These are phyloP conservation scores for Hygrocybe punicea DNA, from an alignment of 768 basidiomycete species.

Conservation along the genomic window DNA sequence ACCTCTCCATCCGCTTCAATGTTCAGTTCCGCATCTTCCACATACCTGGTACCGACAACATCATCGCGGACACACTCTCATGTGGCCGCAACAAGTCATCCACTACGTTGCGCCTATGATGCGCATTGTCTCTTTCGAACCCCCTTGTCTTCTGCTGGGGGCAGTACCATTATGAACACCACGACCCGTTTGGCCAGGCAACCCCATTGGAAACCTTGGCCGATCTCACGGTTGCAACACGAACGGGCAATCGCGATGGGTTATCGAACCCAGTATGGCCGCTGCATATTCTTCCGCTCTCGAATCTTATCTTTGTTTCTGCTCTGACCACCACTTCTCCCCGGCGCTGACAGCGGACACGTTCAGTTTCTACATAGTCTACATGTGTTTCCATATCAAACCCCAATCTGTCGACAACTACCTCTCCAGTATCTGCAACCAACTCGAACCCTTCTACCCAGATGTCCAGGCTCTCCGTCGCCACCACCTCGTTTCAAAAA, in stretches of 20 bases:
- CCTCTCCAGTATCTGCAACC: slow-evolving; percentile 37
- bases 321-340: slow-evolving; percentile 27
- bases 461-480: slow-evolving; percentile 17
- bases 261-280: slow-evolving; percentile 22
- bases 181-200: slow-evolving; percentile 20
- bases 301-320: slow-evolving; percentile 39
- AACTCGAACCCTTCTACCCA: slow-evolving; percentile 33
- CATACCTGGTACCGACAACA: slow-evolving; percentile 24
- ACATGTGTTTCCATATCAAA: slow-evolving; percentile 36
- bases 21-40: slow-evolving; percentile 25
- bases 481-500: slow-evolving; percentile 21
- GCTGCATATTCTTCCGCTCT: slow-evolving; percentile 32
- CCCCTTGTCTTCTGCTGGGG: slow-evolving; percentile 22
- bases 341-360: slow-evolving; percentile 39
- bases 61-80: slow-evolving; percentile 33
- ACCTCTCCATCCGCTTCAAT: slow-evolving; percentile 9
- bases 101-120: neutral
- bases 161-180: slow-evolving; percentile 17
- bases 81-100: slow-evolving; percentile 5
- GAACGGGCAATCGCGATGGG: slow-evolving; percentile 35
- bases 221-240: slow-evolving; percentile 22
- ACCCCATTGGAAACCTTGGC: slow-evolving; percentile 30
- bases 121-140: slow-evolving; percentile 7
- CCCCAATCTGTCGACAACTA: slow-evolving; percentile 18
- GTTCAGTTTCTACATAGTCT: slow-evolving; percentile 34